Evolutionary conservation across 2,329 filamentous ascomycete genomes (phyloP).

Genomic region (Xylaria digitata): DNA sequence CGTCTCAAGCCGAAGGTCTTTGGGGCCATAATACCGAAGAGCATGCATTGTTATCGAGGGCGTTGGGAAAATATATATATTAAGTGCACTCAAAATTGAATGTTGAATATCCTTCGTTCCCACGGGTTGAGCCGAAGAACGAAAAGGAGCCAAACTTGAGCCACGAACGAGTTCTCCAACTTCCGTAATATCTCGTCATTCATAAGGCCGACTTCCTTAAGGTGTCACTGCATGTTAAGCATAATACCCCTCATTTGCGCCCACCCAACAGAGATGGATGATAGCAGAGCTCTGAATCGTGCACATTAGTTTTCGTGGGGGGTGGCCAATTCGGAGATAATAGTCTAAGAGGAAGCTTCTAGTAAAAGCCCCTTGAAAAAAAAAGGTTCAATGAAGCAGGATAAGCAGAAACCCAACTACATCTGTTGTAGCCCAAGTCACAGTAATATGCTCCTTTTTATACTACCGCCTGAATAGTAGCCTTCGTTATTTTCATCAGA

Average conservation of each 20-base stretch:
- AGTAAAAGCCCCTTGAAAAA: neutral
- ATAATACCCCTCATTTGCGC: constrained; percentile 26
- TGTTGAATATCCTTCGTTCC: neutral
- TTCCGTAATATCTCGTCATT: neutral
- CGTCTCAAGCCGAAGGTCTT: constrained; percentile 39
- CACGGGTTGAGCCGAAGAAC: neutral
- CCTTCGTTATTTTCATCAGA: neutral
- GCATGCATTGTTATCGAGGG: constrained; percentile 36
- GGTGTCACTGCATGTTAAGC: neutral
- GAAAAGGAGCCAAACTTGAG: neutral
- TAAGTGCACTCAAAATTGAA: neutral
- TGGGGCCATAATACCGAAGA: constrained; percentile 42
- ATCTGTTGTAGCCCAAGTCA: neutral
- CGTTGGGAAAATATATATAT: neutral
- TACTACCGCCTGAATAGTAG: no score
- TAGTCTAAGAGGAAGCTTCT: neutral
- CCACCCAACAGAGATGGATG: neutral
- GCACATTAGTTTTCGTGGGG: neutral
- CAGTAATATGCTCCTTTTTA: neutral
- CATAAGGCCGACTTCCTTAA: neutral
- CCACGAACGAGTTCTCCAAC: neutral
- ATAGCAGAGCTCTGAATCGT: neutral
- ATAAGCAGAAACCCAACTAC: neutral
- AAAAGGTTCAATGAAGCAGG: neutral
- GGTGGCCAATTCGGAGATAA: neutral